Conservation (phyloP, 345 rosid species). For the Eucalyptus tenuipes region DNA sequence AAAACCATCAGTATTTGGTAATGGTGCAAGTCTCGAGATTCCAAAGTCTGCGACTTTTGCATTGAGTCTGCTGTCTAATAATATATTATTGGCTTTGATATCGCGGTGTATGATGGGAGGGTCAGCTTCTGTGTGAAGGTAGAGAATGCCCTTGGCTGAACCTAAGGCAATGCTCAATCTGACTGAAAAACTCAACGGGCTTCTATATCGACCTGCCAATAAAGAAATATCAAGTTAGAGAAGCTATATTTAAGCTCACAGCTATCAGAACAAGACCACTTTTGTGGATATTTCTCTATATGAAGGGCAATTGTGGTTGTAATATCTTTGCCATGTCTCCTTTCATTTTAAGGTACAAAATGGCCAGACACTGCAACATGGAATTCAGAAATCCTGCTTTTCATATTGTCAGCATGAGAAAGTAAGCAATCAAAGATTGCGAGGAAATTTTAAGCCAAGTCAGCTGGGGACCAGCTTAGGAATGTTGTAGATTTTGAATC, state of each 20-base stretch:
- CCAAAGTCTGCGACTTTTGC: slow-evolving; percentile 98
- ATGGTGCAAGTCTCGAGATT: slow-evolving; percentile 81
- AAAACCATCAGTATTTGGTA: slow-evolving; percentile 58
- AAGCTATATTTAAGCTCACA: not conserved
- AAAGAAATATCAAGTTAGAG: not conserved
- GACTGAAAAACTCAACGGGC: slow-evolving; percentile 46
- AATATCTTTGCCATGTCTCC: not conserved
- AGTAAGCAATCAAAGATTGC: not conserved
- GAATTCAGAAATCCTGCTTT: too few species aligned
- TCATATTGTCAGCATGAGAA: too few species aligned
- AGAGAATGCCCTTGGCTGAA: slow-evolving; percentile 77
- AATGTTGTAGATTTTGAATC: not conserved
- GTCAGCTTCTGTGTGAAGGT: slow-evolving; percentile 88
- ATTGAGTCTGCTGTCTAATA: slow-evolving; percentile 50
- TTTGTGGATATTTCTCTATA: not conserved
- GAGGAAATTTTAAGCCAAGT: not conserved
- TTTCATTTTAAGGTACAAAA: not conserved
- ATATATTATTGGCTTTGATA: slow-evolving; percentile 91
- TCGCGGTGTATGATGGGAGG: slow-evolving; percentile 96
- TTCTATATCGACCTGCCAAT: slow-evolving; percentile 37
- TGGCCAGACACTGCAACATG: not conserved
- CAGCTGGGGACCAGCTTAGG: not conserved
- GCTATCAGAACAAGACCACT: not conserved
- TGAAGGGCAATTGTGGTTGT: not conserved
- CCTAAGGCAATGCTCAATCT: slow-evolving; percentile 68